Percentiles rank a stretch among this genome's conserved stretches.
Evolutionary conservation across 495 filamentous ascomycete species (phyloP).

Genomic region (Pyrenula aspistea): DNA sequence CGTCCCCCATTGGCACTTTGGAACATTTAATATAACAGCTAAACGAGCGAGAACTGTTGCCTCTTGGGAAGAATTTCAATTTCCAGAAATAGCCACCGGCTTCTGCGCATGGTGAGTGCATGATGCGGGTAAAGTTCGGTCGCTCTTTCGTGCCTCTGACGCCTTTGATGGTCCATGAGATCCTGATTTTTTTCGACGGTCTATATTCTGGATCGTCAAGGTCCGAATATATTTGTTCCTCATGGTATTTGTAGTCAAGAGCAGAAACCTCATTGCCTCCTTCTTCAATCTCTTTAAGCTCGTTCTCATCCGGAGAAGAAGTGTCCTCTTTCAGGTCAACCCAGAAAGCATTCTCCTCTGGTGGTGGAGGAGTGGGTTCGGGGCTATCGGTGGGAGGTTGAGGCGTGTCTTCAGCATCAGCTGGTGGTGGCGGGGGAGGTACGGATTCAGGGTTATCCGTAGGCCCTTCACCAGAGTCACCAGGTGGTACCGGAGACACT

Average conservation of each 20-base stretch:
- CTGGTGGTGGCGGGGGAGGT: neutral
- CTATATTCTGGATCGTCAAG: conserved; percentile 50
- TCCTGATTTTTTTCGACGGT: conserved; percentile 36
- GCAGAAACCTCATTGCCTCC: conserved; percentile 37
- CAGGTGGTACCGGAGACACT: neutral
- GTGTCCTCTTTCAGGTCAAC: conserved; percentile 42
- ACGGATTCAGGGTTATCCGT: neutral
- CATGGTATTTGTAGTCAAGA: conserved; percentile 35
- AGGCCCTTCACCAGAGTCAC: neutral
- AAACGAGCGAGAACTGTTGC: conserved; percentile 49
- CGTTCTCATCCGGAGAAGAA: conserved; percentile 42
- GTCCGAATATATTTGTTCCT: conserved; percentile 40
- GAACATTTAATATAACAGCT: conserved; percentile 56
- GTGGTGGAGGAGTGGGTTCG: neutral
- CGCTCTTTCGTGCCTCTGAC: conserved; percentile 50
- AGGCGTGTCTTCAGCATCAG: conserved; percentile 1
- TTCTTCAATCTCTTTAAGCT: conserved; percentile 46
- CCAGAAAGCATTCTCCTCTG: conserved; percentile 34
- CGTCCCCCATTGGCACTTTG: conserved; percentile 24
- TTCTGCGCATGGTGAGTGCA: conserved; percentile 45
- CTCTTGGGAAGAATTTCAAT: conserved; percentile 57
- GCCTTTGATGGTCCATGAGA: conserved; percentile 48
- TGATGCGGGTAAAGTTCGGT: conserved; percentile 45
- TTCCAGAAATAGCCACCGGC: conserved; percentile 57
- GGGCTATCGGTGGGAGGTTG: neutral